Conservation (phyloP, 78 protist species). For the Dictyostelium brefeldianum region DNA sequence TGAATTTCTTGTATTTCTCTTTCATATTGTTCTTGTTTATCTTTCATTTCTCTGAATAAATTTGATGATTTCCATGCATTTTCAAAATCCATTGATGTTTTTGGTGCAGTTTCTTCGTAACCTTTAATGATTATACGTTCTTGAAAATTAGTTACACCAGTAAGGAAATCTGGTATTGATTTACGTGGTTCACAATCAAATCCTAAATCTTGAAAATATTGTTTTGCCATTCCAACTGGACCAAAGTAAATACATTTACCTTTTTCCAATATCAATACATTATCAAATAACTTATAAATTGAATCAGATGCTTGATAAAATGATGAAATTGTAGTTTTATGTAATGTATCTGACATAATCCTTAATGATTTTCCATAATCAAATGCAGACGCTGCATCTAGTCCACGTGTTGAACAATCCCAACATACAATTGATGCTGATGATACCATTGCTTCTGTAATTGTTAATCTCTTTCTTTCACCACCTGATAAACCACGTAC, state of each 20-base stretch:
- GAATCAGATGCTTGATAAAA: slow-evolving; percentile 68
- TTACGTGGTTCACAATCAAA: slow-evolving; percentile 77
- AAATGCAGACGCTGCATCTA: slow-evolving; percentile 76
- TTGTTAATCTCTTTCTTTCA: slow-evolving; percentile 64
- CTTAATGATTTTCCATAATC: slow-evolving; percentile 65
- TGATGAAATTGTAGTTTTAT: slow-evolving; percentile 70
- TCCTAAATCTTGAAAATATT: slow-evolving; percentile 52
- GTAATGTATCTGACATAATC: slow-evolving; percentile 55
- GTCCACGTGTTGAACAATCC: slow-evolving; percentile 75
- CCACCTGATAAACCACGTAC: slow-evolving; percentile 73
- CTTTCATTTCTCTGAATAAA: not conserved
- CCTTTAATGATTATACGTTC: not conserved
- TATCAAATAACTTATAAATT: slow-evolving; percentile 31
- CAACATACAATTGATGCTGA: slow-evolving; percentile 39
- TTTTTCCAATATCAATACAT: slow-evolving; percentile 46
- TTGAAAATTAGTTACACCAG: slow-evolving; percentile 78
- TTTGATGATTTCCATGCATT: slow-evolving; percentile 16
- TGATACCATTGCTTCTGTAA: slow-evolving; percentile 71
- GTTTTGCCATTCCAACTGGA: slow-evolving; percentile 22
- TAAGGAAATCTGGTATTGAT: slow-evolving; percentile 58
- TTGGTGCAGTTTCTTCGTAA: not conserved
- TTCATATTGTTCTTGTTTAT: slow-evolving; percentile 10
- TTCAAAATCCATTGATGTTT: slow-evolving; percentile 23
- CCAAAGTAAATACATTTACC: slow-evolving; percentile 52
- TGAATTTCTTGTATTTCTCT: not conserved